Conservation (phyloP, 2,329 filamentous ascomycete genomes). For the Didymosphaeria variabile region DNA sequence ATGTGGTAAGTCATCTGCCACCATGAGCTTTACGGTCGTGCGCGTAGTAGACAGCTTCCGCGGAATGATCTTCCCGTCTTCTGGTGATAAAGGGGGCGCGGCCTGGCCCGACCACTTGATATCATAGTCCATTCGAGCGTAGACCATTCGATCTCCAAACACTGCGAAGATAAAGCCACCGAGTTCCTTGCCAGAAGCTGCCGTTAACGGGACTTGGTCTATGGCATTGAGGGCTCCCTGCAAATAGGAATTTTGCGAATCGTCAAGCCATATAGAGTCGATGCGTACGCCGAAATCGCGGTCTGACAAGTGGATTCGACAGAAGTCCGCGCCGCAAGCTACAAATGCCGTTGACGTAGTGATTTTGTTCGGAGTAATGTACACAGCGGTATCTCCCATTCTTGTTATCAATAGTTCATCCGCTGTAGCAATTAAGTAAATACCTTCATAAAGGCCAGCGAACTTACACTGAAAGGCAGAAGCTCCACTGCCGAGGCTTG, state of each 20-base stretch:
- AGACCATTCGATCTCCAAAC: conserved; percentile 57
- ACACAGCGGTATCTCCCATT: conserved; percentile 43
- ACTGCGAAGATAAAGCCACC: conserved; percentile 59
- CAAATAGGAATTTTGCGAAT: conserved; percentile 36
- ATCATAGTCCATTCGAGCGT: conserved; percentile 57
- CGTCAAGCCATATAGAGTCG: conserved; percentile 51
- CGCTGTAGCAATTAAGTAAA: conserved; percentile 11
- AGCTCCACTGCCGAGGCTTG: not conserved
- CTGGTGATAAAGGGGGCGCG: not conserved
- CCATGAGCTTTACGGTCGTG: conserved; percentile 47
- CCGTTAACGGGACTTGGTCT: conserved; percentile 37
- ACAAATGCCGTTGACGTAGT: conserved; percentile 44
- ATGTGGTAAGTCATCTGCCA: conserved; percentile 45
- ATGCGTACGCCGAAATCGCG: conserved; percentile 29
- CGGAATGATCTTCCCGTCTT: conserved; percentile 33
- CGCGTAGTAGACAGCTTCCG: conserved; percentile 34
- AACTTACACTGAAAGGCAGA: conserved; percentile 18
- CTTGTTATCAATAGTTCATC: conserved; percentile 10
- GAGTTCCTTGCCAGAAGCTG: conserved; percentile 45
- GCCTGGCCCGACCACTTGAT: conserved; percentile 26
- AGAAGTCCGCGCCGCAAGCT: conserved; percentile 51
- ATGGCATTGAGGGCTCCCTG: conserved; percentile 44
- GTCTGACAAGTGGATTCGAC: conserved; percentile 37
- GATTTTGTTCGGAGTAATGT: conserved; percentile 32
- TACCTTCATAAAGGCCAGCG: not conserved